phyloP scores from a whole-genome alignment of 176 grass and related monocot species.

The Hyparrhenia diplandra region DNA sequence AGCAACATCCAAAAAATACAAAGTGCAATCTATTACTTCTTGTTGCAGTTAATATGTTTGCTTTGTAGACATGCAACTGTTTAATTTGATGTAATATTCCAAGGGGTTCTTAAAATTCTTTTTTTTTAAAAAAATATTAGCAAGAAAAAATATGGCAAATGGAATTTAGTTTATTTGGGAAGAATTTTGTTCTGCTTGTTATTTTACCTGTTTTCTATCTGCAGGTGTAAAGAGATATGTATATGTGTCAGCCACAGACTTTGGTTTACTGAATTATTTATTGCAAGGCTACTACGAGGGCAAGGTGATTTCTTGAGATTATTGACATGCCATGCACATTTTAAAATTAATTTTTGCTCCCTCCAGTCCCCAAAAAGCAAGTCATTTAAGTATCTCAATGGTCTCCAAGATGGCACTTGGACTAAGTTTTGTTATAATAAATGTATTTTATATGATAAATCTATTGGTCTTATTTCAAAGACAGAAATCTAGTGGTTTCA shows the following conservation, averaged over 20 bases:
- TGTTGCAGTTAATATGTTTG: slow-evolving; percentile 5
- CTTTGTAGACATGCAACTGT: background rate
- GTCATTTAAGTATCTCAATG: background rate
- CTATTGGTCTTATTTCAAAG: too few relatives aligned
- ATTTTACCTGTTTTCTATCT: slow-evolving; percentile 20
- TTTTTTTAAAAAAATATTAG: background rate
- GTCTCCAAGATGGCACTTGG: background rate
- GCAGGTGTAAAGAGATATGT: slow-evolving; percentile 94
- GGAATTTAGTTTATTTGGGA: background rate
- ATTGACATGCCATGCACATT: background rate
- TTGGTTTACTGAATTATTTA: slow-evolving; percentile 74
- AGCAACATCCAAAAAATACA: too few relatives aligned
- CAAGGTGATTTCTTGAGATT: slow-evolving; percentile 47
- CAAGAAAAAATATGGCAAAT: background rate
- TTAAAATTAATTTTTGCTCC: background rate
- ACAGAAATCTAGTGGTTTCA: background rate
- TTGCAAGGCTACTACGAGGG: slow-evolving; percentile 91
- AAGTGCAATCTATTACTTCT: background rate
- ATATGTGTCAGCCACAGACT: slow-evolving; percentile 91
- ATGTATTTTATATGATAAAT: background rate
- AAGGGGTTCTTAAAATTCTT: background rate
- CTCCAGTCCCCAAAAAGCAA: background rate
- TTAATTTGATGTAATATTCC: background rate
- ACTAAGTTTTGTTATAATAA: background rate
- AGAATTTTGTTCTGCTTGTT: background rate